Evolutionary conservation across 805 yeast genomes (phyloP), one percentile per base, ranked within the genome.

Genomic region (Yamadazyma endophytica): DNA sequence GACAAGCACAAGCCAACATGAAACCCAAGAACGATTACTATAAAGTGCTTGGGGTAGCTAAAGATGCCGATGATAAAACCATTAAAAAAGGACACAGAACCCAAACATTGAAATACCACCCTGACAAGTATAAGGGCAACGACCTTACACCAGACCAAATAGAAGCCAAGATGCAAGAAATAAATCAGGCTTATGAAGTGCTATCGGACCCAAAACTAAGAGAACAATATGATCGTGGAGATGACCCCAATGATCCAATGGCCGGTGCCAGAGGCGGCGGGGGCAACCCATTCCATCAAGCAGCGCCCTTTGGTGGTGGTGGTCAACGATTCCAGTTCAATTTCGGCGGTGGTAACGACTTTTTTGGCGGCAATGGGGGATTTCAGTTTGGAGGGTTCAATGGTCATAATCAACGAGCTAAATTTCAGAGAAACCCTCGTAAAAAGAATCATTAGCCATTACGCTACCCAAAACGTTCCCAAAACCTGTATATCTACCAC

Each of bases 151-250:
- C 75, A 17, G 85, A 79, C 19, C 73, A 82, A 36, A 81, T 82
- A 21, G 95, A 87, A 56, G 65, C 65, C 29, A 85, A 83, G 47
- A 92, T 90, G 89, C 87, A 94, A 28, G 89, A 82, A 33, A 84
- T 90, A 41, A 92, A 90, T 56, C 86, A 83, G 50, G 97, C 97
- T 0, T 88, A 92, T 56, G 97, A 88, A 52, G 79, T 82, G 2
- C 65, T 90, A 21, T 74, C 88, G 7, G 77, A 83, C 43, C 74
- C 75, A 2, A 82, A 77, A 26, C 61, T 73, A 37, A 71, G 79
- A 37, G 72, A 64, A 26, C 72, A 77, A 28, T 90, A 83, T 48
- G 96, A 89, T 51, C 42, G 63, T 16, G 80, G 79, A 11, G 72
- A 66, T 28, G 77, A 72, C 48, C 77, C 79, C 5, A 69, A 68